These are phyloP conservation scores for Ochetophila trinervis DNA, from an alignment of 306 rosid species.

Conservation along the genomic window DNA sequence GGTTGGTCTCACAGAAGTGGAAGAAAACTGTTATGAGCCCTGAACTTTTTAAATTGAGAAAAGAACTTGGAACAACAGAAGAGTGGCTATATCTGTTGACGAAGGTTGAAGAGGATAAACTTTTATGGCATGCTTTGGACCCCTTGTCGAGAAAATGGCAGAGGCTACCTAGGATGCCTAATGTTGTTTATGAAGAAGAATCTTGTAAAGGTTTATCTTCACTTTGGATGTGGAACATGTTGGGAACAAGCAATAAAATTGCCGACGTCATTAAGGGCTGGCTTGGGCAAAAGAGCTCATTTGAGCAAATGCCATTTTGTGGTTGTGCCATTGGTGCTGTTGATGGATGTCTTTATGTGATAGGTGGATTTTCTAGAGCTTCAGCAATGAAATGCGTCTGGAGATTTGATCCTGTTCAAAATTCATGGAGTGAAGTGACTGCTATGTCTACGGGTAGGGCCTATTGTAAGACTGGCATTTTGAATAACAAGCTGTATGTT, in stretches of 20 bases:
- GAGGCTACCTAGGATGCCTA: conserved; percentile 79
- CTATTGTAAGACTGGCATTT: conserved; percentile 78
- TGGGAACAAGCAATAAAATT: conserved; percentile 59
- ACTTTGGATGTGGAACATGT: conserved; percentile 74
- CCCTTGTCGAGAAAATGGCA: conserved; percentile 77
- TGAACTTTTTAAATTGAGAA: conserved; percentile 63
- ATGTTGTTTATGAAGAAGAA: conserved; percentile 49
- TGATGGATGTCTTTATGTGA: conserved; percentile 81
- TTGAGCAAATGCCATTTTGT: conserved; percentile 82
- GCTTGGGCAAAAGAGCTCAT: conserved; percentile 71
- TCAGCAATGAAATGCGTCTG: conserved; percentile 77
- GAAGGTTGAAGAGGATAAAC: conserved; percentile 62
- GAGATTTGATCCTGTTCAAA: conserved; percentile 66
- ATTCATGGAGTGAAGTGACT: conserved; percentile 63
- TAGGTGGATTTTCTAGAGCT: conserved; percentile 86
- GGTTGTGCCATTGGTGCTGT: conserved; percentile 87
- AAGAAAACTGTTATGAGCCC: conserved; percentile 51
- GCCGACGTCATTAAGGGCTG: conserved; percentile 72
- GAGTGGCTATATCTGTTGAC: conserved; percentile 88
- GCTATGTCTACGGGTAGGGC: conserved; percentile 87
- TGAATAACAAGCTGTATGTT: conserved; percentile 83
- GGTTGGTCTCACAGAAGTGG: conserved; percentile 79
- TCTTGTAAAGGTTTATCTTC: conserved; percentile 48
- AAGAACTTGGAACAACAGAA: conserved; percentile 76
- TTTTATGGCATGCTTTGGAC: conserved; percentile 76